These are phyloP conservation scores for Apophysomyces elegans DNA, from an alignment of 371 early-diverging fungal species.

Conservation along the genomic window DNA sequence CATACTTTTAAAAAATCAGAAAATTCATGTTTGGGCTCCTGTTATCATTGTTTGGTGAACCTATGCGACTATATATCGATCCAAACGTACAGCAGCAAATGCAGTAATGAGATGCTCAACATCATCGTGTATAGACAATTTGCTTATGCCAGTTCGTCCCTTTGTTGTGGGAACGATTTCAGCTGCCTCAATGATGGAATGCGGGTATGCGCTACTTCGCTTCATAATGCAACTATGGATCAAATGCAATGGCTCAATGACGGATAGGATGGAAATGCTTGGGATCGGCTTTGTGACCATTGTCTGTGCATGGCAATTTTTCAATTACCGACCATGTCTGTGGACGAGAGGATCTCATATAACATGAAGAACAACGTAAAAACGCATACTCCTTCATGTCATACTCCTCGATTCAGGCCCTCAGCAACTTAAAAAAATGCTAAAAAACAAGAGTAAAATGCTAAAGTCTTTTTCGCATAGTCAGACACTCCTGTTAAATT, in stretches of 20 bases:
- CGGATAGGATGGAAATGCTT: no score
- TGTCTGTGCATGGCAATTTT: no score
- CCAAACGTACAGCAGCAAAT: not conserved
- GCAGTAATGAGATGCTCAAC: conserved; percentile 5
- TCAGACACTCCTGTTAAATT: no score
- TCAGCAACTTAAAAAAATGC: no score
- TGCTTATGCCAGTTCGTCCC: conserved; percentile 1
- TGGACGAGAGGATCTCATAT: no score
- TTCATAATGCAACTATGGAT: not conserved
- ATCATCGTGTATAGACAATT: not conserved
- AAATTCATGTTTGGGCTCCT: conserved; percentile 11
- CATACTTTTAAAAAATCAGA: conserved; percentile 7
- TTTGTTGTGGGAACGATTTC: conserved; percentile 1
- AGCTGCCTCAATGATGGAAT: not conserved
- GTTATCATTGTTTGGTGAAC: conserved; percentile 1
- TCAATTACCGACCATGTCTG: no score
- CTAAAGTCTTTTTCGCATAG: no score
- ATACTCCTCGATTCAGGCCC: no score
- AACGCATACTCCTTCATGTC: no score
- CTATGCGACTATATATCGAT: conserved; percentile 1
- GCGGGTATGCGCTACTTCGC: not conserved
- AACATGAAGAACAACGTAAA: no score
- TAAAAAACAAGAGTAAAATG: no score
- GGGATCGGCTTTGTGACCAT: not conserved
- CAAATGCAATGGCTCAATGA: not conserved